Base-by-base conservation (phyloP, 148 eudicot genomes). In the Silene latifolia region DNA sequence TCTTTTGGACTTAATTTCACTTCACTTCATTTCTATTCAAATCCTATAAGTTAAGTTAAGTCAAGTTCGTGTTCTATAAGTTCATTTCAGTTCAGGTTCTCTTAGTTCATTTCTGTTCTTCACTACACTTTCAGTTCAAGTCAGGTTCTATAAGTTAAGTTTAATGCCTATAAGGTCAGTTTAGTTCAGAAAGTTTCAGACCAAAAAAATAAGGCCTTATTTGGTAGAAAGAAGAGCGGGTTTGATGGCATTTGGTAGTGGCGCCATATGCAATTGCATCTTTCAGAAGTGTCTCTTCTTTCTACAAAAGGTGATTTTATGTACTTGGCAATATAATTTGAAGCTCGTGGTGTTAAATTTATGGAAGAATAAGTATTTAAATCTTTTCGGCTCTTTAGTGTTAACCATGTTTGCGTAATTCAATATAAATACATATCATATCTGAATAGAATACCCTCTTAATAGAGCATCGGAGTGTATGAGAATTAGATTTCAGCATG, bases 341-440 rank as follows among this genome's bases (percentile, higher is more conserved):
- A 67, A 67, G 25, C 71, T 44, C 20, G 54, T 67, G 48, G 5
- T 65, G 71, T 19, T 67, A 67, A 1, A 44, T 67, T n/a, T 44
- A 20, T 67, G 54, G 53, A 39, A 39, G 44, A 17, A 0, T 42
- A 18, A 20, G 54, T 35, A 65, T 32, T 5, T 44, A 44, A 12
- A 19, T 19, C 27, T 42, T n/a, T 3, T 44, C 21, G 54, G 54
- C 17, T 46, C 27, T 25, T 44, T 44, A 44, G 27, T 67, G 54
- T 53, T 67, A 24, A 44, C 8, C 44, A 44, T n/a, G 14, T 13
- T 51, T 15, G 17, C 17, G 4, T 51, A 11, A 11, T 13, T 51
- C 17, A 2, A 12, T 51, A 51, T 51, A 4, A 51, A 51, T 51
- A 51, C 56, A 2, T 15, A 51, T 4, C 15, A 9, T 51, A 51